Conservation (phyloP, 257 asterid species). For the Scutellaria minor region DNA sequence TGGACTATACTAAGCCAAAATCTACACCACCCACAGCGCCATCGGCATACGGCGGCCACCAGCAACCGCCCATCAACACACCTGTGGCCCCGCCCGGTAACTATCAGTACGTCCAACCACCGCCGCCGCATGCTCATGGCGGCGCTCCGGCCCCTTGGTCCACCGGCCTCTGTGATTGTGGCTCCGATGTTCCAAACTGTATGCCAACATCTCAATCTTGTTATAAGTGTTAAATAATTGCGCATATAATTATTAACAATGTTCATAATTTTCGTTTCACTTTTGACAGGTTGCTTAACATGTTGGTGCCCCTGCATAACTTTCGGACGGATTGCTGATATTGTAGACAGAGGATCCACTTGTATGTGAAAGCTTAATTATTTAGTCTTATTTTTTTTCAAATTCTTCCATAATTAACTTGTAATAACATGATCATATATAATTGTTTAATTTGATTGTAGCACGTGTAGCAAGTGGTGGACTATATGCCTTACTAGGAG, state of each 20-base stretch:
- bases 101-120: no score
- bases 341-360: slow-evolving; percentile 84
- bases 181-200: slow-evolving; percentile 70
- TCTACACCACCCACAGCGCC: no score
- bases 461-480: slow-evolving; percentile 51
- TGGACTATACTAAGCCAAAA: no score
- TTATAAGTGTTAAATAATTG: no score
- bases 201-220: slow-evolving; percentile 32
- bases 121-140: not conserved
- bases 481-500: slow-evolving; percentile 28
- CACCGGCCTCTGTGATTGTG: slow-evolving; percentile 74
- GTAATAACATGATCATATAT: no score
- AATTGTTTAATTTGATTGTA: slow-evolving; percentile 1
- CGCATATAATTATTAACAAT: no score
- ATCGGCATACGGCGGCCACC: no score
- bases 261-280: no score
- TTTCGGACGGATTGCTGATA: slow-evolving; percentile 82
- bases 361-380: slow-evolving; percentile 51
- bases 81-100: no score
- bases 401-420: no score
- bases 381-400: no score
- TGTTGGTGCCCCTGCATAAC: slow-evolving; percentile 92
- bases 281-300: slow-evolving; percentile 70
- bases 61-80: no score
- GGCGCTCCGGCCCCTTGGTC: slow-evolving; percentile 61